Base-by-base conservation (phyloP, 371 early-diverging fungal genomes). In the Circinella umbellata region DNA sequence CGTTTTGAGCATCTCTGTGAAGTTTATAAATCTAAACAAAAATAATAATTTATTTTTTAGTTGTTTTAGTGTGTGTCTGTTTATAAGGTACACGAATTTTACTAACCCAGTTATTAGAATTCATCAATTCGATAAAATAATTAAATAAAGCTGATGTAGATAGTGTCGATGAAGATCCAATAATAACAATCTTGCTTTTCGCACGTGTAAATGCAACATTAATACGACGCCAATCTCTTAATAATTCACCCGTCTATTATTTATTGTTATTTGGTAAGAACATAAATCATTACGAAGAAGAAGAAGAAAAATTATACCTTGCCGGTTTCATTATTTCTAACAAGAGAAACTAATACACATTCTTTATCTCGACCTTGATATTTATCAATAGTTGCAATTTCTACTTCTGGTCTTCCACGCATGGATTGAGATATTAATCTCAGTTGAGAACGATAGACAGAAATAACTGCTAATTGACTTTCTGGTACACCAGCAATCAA, bases 151-250 rank as follows among this genome's bases (percentile, higher is more conserved):
- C 76, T 14, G 91, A 83, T 10, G 81, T 75, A 49, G 77, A 74
- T 20, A 95, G 75, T 0, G 96, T 95, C 4, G 76, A 75, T 8
- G 71, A 67, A 1, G 95, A 96, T 1, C 99, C 99, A 70, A 99
- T 81, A 7, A 99, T 77, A 46, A 98, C 88, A n/a, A 99, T 76
- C 73, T 98, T 97, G 47, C 74, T 76, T 71, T 92, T 93, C 0
- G 99, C 98, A 51, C 99, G 83, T 5, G 99, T 99, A 48, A 99
- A 83, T 0, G 99, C 99, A 11, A 99, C 99, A 76, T 99, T 99
- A 70, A 99, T 82, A 34, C 99, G 90, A 38, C 95, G 88, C 94
- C 96, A 96, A 73, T 97, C 97, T 67, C 88, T 83, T 53, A 99
- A 76, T 14, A 99, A 78, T 46, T 96, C 95, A 37, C 98, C 98